Evolutionary conservation across 495 filamentous ascomycete genomes (phyloP), one percentile per base, ranked within the genome.

Genomic region (Lophiostoma macrostomum): DNA sequence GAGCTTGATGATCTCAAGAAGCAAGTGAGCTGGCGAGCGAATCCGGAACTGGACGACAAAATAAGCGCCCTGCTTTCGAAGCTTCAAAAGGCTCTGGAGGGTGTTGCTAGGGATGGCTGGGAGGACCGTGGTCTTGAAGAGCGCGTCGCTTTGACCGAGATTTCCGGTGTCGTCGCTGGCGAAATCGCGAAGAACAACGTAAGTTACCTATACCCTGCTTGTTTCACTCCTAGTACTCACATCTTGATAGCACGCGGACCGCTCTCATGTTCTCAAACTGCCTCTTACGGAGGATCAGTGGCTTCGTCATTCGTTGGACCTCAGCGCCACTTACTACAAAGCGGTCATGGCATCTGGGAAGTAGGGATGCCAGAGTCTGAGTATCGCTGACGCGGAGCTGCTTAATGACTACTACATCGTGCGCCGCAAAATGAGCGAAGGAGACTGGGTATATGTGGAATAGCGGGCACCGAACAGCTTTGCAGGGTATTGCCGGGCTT

Each of bases 81-180:
- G 39, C 79, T 83, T 13, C 71, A 95, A 30, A 78, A 80, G 2
- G 75, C 76, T 22, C 78, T 88, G 71, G 74, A 81, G 47, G 76
- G 78, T 11, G 51, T 63, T 38, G 75, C 74, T 44, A 75, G 70
- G 57, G 71, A 65, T 61, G 75, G 69, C 66, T 75, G 54, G 46
- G 75, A 79, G 47, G 74, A 80, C 44, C 78, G 82, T 58, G 80
- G 77, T n/a, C 73, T 94, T 35, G 81, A 87, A 63, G 86, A 95
- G 67, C 85, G 82, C 64, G 90, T 89, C 40, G 88, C 88, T 3
- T 75, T 85, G 55, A 74, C 77, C 62, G 84, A 85, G 64, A 87
- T 87, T 70, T 78, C 79, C 31, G 74, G 74, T 19, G 72, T 81
- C 34, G 80, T 84, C 24, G 84, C 82, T 18, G 74, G 77, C 48